Evolutionary conservation across 1,284 basidiomycete genomes (phyloP), one percentile per base, ranked within the genome.

Genomic region (Caloboletus inedulis): DNA sequence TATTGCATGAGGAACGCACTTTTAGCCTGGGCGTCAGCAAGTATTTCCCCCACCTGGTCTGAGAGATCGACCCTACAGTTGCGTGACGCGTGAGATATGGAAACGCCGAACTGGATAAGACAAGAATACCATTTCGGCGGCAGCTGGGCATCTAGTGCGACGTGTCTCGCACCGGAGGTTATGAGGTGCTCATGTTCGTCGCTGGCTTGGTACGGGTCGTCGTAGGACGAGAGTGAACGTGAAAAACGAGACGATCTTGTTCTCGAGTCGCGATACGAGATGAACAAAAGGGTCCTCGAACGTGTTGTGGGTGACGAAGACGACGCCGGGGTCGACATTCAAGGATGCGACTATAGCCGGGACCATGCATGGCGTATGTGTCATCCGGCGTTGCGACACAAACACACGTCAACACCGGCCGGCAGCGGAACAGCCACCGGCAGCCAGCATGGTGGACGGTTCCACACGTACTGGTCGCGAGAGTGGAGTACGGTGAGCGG

Each of bases 231-330:
- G 4, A 68, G 63, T 12, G 72, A 60, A 40, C 71, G 71, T 41
- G 75, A 67, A 56, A 75, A 74, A 37, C 77, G 77, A 4, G 81
- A 77, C 0, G 80, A 72, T 29, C 76, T 74, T 18, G 82, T 73
- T 41, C 78, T 80, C 4, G 93, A 94, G 73, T 98, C 92, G 57
- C 96, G 82, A 70, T 94, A 94, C 10, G 94, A 98, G 53, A 98
- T 87, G 72, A 97, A 99, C 65, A 98, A 84, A 47, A 94, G 83
- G 3, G 96, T 98, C 45, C 96, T 75, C 1, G 91, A 95, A 60
- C 96, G 87, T 18, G 89, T 94, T 33, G 82, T 80, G 25, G 75
- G 77, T 47, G 63, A 59, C 31, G 65, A 65, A 36, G 68, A 63
- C 49, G 74, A 70, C 64, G 58, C 47, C 21, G 66, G 14, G 51